Evolutionary conservation across 129 eudicot species (phyloP).

Genomic region (Chrysanthemum lavandulifolium): DNA sequence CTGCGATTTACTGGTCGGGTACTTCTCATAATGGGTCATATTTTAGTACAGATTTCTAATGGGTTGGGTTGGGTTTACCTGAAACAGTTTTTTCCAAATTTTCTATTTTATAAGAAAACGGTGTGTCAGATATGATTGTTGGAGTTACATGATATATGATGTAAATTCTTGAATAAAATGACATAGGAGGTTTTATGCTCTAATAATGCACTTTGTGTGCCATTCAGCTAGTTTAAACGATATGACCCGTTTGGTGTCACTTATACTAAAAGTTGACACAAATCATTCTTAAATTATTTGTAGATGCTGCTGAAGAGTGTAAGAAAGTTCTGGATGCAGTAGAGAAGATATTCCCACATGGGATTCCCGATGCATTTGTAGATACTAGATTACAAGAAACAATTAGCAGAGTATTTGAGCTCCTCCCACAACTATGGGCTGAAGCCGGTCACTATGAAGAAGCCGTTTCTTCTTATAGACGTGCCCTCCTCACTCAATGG

Average conservation of each 20-base stretch:
- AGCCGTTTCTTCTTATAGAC: constrained; percentile 79
- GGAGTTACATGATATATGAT: no score
- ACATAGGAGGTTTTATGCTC: no score
- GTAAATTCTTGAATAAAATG: no score
- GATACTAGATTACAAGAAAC: constrained; percentile 82
- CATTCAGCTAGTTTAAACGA: neutral
- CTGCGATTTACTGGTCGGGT: no score
- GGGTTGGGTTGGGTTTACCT: no score
- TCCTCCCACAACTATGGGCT: constrained; percentile 86
- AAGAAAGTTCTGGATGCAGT: constrained; percentile 88
- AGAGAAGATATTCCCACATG: constrained; percentile 75
- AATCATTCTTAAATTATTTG: constrained; percentile 6
- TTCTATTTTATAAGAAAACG: no score
- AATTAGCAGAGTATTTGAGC: constrained; percentile 81
- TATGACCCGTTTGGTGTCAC: neutral
- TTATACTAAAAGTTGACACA: no score
- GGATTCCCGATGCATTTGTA: constrained; percentile 71
- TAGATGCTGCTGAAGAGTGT: constrained; percentile 90
- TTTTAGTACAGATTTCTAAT: no score
- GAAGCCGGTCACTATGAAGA: constrained; percentile 59
- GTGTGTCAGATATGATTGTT: no score
- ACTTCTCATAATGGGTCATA: no score
- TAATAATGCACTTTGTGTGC: neutral
- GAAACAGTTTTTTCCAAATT: no score
- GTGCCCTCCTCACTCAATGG: constrained; percentile 89